Evolutionary conservation across 371 early-diverging fungal genomes (phyloP).

Genomic region (Mitosporidium daphniae): DNA sequence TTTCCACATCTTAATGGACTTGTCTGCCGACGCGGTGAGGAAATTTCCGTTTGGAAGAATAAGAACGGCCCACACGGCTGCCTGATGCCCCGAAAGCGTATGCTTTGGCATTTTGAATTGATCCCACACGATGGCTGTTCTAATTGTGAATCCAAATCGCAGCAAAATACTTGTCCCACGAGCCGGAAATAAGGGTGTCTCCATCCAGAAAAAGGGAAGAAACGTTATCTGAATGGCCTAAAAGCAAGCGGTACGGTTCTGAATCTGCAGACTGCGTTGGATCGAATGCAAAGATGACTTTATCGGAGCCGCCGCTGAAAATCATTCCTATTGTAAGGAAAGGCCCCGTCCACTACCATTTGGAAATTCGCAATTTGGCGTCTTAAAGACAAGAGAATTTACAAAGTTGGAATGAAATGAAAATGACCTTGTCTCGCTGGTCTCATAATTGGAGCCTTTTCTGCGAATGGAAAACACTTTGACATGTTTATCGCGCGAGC

Average conservation of each 20-base stretch:
- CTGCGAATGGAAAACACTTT: no score
- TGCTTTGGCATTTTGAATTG: constrained; percentile 18
- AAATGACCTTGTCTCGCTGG: no score
- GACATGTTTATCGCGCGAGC: no score
- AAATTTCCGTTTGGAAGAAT: constrained; percentile 21
- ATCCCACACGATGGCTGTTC: constrained; percentile 53
- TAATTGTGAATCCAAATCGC: constrained; percentile 6
- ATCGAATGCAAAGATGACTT: constrained; percentile 33
- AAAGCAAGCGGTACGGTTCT: constrained; percentile 19
- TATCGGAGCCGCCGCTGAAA: constrained; percentile 42
- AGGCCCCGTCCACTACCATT: no score
- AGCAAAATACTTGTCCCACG: constrained; percentile 48
- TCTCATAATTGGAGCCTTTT: no score
- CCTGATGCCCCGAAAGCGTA: constrained; percentile 33
- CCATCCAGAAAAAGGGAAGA: constrained; percentile 20
- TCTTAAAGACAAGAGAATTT: no score
- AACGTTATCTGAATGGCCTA: constrained; percentile 53
- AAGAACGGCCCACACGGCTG: constrained; percentile 60
- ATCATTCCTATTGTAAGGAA: constrained; percentile 37
- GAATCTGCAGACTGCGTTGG: constrained; percentile 11
- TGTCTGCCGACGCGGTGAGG: constrained; percentile 68
- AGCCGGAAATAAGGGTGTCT: constrained; percentile 44
- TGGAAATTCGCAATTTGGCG: no score
- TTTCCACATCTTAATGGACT: constrained; percentile 45
- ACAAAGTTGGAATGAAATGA: no score